These are phyloP conservation scores for Mucor ambiguus DNA, from an alignment of 371 early-diverging fungal genomes.

Conservation along the genomic window DNA sequence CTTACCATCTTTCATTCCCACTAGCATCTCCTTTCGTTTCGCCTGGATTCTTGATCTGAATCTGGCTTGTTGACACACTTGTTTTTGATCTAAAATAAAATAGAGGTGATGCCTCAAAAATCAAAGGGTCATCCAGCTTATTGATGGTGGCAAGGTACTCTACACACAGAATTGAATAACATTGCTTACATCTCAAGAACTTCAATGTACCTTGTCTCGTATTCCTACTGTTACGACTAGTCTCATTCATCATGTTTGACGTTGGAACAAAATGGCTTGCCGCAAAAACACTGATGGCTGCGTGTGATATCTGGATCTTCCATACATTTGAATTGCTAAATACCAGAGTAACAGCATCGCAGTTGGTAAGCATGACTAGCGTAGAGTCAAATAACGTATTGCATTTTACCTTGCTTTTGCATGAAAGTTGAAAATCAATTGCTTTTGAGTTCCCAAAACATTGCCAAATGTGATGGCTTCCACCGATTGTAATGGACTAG, in stretches of 20 bases:
- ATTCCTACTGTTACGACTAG: background rate
- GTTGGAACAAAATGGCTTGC: slow-evolving; percentile 31
- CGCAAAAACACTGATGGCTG: slow-evolving; percentile 27
- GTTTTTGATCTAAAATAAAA: slow-evolving; percentile 22
- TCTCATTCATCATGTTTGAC: background rate
- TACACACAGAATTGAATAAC: background rate
- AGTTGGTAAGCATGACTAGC: background rate
- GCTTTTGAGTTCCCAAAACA: slow-evolving; percentile 65
- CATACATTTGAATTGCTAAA: slow-evolving; percentile 50
- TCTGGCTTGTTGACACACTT: slow-evolving; percentile 55
- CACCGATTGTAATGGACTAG: slow-evolving; percentile 34
- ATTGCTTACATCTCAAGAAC: no score
- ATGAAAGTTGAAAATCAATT: slow-evolving; percentile 58
- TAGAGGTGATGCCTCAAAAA: slow-evolving; percentile 42
- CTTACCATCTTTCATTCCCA: slow-evolving; percentile 53
- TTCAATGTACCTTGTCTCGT: slow-evolving; percentile 16
- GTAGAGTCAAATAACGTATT: background rate
- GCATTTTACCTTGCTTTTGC: slow-evolving; percentile 31
- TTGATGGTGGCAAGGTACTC: slow-evolving; percentile 24
- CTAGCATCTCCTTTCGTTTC: slow-evolving; percentile 42
- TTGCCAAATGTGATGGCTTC: slow-evolving; percentile 50
- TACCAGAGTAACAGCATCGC: background rate
- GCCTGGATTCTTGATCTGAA: slow-evolving; percentile 65
- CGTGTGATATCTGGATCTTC: slow-evolving; percentile 44
- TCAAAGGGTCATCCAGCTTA: slow-evolving; percentile 24